phyloP scores from a whole-genome alignment of 352 stramenopile genomes.

The Phytophthora palmivora region DNA sequence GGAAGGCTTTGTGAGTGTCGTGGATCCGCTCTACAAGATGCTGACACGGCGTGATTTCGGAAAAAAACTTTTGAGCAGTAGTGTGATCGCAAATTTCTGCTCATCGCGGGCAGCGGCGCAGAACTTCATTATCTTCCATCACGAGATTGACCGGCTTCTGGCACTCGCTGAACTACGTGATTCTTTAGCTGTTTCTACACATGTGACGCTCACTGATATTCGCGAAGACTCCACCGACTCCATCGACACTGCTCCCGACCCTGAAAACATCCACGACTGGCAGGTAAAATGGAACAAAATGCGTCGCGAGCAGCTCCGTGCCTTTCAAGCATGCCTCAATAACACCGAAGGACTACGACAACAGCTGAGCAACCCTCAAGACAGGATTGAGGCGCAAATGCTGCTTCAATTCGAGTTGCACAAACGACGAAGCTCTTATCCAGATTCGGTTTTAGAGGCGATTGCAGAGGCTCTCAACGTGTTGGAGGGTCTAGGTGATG shows the following conservation, averaged over 20 bases:
- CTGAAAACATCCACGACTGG: slow-evolving; percentile 29
- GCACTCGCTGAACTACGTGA: slow-evolving; percentile 19
- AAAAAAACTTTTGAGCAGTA: slow-evolving; percentile 21
- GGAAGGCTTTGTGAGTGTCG: slow-evolving; percentile 25
- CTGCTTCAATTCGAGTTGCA: slow-evolving; percentile 36
- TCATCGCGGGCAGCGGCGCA: slow-evolving; percentile 25
- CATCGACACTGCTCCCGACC: slow-evolving; percentile 5
- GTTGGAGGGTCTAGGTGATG: slow-evolving; percentile 11
- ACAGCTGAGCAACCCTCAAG: slow-evolving; percentile 15
- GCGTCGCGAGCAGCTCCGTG: slow-evolving; percentile 28
- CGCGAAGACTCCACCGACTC: slow-evolving; percentile 18
- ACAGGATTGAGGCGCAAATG: slow-evolving; percentile 29
- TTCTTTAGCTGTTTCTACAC: slow-evolving; percentile 8
- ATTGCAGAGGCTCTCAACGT: slow-evolving; percentile 22
- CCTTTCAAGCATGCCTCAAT: slow-evolving; percentile 27
- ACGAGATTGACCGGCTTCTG: slow-evolving; percentile 34
- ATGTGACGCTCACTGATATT: slow-evolving; percentile 21
- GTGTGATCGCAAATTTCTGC: slow-evolving; percentile 25
- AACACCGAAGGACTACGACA: slow-evolving; percentile 14
- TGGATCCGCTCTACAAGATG: slow-evolving; percentile 29
- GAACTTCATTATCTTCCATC: slow-evolving; percentile 29
- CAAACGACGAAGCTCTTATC: slow-evolving; percentile 33
- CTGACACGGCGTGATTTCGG: slow-evolving; percentile 23
- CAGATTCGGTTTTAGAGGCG: slow-evolving; percentile 26
- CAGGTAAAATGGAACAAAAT: slow-evolving; percentile 25